Evolutionary conservation across 495 filamentous ascomycete species (phyloP), one percentile per base, ranked within the genome.

Genomic region (Chaetomium cochliodes): DNA sequence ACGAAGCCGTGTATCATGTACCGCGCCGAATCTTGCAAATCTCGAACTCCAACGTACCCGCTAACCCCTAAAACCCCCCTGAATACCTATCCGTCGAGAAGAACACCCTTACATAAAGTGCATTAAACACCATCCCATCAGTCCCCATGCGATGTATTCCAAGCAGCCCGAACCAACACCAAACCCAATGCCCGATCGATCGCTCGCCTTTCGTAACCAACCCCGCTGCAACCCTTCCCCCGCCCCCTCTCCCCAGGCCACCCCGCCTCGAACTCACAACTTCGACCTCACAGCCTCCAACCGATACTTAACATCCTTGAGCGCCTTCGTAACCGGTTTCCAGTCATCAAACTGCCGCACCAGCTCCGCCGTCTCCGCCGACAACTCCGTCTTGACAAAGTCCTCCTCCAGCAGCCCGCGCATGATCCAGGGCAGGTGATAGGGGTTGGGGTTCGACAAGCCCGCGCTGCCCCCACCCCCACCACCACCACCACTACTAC

Each of bases 271-370:
- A 25, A 28, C 46, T 51, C 50, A 97, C 37, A 94, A 78, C 75
- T 92, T 96, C 7, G 89, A 92, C 67, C 91, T 81, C 52, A 98
- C 93, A 9, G 90, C 93, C 81, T 98, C 94, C 47, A 98, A 78
- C 67, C 94, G 84, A 74, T 96, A 98, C 73, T 94, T 96, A 41
- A 98, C 94, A 80, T 98, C 94, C 76, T 92, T 96, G 60, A 98
- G 77, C 39, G 88, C 89, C 79, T 98, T 98, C 12, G 84, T 94
- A 0, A 81, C 81, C 9, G 94, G 94, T 72, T 89, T 92, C 94
- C 94, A 98, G 51, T 91, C 87, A 73, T 98, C 92, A 75, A 97
- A 98, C 70, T 96, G 88, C 68, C 81, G 81, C 15, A 98, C 79
- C 49, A 98, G 77, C 69, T 93, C 88, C 58, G 83, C 85, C 28